Conservation (phyloP, 768 basidiomycete species). For the Naganishia onofrii region DNA sequence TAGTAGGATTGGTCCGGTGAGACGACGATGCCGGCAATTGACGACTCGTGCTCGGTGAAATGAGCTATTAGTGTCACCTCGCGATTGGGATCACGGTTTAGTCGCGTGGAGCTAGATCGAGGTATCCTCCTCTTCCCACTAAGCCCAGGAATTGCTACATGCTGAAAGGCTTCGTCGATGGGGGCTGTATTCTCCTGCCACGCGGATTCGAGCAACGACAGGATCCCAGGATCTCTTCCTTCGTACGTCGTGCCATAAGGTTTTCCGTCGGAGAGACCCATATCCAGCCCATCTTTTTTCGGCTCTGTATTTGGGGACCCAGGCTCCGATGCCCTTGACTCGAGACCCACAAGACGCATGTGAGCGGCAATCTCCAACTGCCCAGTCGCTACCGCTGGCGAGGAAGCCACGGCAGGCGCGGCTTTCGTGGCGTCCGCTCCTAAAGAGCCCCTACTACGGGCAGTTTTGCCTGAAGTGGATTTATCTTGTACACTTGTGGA, state of each 20-base stretch:
- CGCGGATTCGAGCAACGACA: constrained; percentile 71
- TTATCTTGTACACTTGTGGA: constrained; percentile 24
- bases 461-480: not conserved
- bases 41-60: constrained; percentile 75
- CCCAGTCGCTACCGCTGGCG: constrained; percentile 76
- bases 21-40: constrained; percentile 74
- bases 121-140: constrained; percentile 24
- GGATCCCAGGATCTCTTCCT: constrained; percentile 84
- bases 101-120: constrained; percentile 39
- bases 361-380: constrained; percentile 73
- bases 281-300: not conserved
- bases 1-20: constrained; percentile 92
- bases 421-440: constrained; percentile 71
- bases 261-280: constrained; percentile 8
- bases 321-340: constrained; percentile 16
- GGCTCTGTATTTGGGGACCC: not conserved
- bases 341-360: constrained; percentile 45
- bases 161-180: constrained; percentile 7
- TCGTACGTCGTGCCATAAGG: constrained; percentile 59
- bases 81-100: not conserved
- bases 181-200: constrained; percentile 8
- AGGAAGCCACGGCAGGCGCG: constrained; percentile 83
- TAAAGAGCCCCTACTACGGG: constrained; percentile 22
- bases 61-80: constrained; percentile 68
- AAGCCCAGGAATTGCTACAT: constrained; percentile 11